Evolutionary conservation across 495 filamentous ascomycete genomes (phyloP).

Genomic region (Coniosporium apollinis): DNA sequence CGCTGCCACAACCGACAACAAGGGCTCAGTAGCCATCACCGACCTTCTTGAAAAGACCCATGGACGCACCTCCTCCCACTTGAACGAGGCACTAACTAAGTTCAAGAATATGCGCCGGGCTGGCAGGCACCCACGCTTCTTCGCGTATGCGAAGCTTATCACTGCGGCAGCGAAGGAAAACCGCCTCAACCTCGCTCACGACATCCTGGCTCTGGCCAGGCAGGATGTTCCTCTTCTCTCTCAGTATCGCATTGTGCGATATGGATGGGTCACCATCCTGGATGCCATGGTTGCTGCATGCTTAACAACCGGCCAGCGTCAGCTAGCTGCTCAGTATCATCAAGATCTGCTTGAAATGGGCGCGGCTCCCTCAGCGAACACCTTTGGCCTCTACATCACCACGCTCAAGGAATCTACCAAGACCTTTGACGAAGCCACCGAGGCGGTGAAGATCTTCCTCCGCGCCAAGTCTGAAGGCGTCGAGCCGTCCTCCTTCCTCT

Average conservation of each 20-base stretch:
- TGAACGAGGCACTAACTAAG: slow-evolving; percentile 64
- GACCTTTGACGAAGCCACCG: slow-evolving; percentile 92
- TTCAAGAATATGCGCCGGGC: slow-evolving; percentile 85
- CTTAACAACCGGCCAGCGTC: slow-evolving; percentile 64
- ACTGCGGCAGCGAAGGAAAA: slow-evolving; percentile 70
- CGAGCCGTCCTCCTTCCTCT: slow-evolving; percentile 87
- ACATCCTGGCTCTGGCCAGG: slow-evolving; percentile 75
- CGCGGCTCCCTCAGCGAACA: slow-evolving; percentile 84
- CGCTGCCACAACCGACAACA: slow-evolving; percentile 73
- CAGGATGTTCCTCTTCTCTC: slow-evolving; percentile 68
- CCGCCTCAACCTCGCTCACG: slow-evolving; percentile 62
- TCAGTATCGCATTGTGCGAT: slow-evolving; percentile 68
- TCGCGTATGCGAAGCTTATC: slow-evolving; percentile 91
- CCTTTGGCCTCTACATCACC: slow-evolving; percentile 94
- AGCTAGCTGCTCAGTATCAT: slow-evolving; percentile 68
- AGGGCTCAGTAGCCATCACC: slow-evolving; percentile 74
- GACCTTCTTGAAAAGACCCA: slow-evolving; percentile 66
- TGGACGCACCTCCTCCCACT: slow-evolving; percentile 45
- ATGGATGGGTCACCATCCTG: slow-evolving; percentile 87
- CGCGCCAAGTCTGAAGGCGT: slow-evolving; percentile 87
- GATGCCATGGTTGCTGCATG: slow-evolving; percentile 94
- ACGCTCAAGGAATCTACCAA: slow-evolving; percentile 91
- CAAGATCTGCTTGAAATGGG: slow-evolving; percentile 79
- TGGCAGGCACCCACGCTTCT: slow-evolving; percentile 83
- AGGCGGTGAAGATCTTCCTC: slow-evolving; percentile 93